phyloP scores from a whole-genome alignment of 2,329 filamentous ascomycete genomes.

The Sordariomycetes sp. region DNA sequence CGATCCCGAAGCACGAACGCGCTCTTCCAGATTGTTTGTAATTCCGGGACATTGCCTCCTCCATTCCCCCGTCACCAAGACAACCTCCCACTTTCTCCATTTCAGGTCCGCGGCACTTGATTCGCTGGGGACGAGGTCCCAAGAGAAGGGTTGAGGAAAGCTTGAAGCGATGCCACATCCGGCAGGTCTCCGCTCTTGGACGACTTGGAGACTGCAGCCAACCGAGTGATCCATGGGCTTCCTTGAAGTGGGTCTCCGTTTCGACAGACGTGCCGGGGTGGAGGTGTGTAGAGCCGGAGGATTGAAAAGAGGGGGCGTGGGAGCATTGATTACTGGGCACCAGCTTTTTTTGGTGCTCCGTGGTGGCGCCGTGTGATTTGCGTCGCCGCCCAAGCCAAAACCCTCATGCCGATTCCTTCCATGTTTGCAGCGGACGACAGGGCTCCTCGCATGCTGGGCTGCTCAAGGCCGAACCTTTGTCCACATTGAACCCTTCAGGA shows the following conservation, averaged over 20 bases:
- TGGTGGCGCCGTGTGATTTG: background rate
- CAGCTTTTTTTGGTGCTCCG: background rate
- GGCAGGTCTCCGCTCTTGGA: background rate
- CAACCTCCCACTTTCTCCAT: background rate
- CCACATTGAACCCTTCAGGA: background rate
- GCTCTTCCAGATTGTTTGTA: background rate
- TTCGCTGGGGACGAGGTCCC: background rate
- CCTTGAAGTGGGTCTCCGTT: background rate
- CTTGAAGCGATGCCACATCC: background rate
- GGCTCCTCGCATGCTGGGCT: background rate
- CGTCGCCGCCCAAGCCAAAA: background rate
- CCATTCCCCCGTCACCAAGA: background rate
- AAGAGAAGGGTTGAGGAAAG: background rate
- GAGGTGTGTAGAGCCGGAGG: background rate
- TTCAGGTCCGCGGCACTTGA: background rate
- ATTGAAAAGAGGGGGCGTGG: background rate
- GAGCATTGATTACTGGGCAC: background rate
- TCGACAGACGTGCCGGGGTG: background rate
- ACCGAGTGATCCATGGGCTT: background rate
- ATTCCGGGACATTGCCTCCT: background rate
- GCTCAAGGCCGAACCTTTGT: background rate
- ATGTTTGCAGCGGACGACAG: background rate
- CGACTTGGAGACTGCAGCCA: background rate
- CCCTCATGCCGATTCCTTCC: background rate
- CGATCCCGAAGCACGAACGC: background rate